phyloP scores from a whole-genome alignment of 371 early-diverging fungal genomes.

The Batkoa obscura region DNA sequence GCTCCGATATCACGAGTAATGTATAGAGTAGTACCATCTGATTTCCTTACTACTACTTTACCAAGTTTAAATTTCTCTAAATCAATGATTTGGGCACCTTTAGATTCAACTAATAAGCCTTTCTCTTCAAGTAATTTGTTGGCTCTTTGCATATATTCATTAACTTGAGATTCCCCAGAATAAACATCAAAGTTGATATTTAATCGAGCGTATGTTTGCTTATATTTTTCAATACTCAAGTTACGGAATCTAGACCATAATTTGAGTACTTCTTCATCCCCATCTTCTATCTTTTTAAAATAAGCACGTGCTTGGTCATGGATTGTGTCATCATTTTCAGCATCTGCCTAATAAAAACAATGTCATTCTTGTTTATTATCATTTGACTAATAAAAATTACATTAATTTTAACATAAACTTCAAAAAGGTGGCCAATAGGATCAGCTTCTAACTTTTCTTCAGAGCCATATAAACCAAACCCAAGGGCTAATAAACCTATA shows the following conservation, averaged over 20 bases:
- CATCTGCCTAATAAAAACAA: conserved; percentile 20
- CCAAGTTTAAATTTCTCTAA: conserved; percentile 69
- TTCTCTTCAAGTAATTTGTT: conserved; percentile 46
- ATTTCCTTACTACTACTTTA: conserved; percentile 76
- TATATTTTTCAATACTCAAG: conserved; percentile 87
- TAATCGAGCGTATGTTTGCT: conserved; percentile 80
- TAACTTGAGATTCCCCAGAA: conserved; percentile 96
- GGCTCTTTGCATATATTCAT: conserved; percentile 57
- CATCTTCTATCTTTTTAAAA: conserved; percentile 96
- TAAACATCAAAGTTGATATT: conserved; percentile 94
- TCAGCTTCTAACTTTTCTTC: conserved; percentile 59
- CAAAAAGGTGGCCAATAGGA: conserved; percentile 87
- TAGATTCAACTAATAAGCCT: conserved; percentile 48
- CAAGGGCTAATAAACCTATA: conserved; percentile 76
- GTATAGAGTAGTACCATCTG: conserved; percentile 94
- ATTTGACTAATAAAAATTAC: conserved; percentile 13
- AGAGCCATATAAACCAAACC: conserved; percentile 69
- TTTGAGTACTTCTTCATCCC: conserved; percentile 63
- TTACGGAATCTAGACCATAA: conserved; percentile 91
- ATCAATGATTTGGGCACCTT: conserved; percentile 80
- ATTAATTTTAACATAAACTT: conserved; percentile 92
- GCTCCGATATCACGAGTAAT: conserved; percentile 98
- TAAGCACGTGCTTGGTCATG: conserved; percentile 88
- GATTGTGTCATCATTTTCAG: conserved; percentile 43
- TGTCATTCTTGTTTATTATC: conserved; percentile 5